phyloP scores from a whole-genome alignment of 2,329 filamentous ascomycete genomes.

The Pseudocercospora eumusae region DNA sequence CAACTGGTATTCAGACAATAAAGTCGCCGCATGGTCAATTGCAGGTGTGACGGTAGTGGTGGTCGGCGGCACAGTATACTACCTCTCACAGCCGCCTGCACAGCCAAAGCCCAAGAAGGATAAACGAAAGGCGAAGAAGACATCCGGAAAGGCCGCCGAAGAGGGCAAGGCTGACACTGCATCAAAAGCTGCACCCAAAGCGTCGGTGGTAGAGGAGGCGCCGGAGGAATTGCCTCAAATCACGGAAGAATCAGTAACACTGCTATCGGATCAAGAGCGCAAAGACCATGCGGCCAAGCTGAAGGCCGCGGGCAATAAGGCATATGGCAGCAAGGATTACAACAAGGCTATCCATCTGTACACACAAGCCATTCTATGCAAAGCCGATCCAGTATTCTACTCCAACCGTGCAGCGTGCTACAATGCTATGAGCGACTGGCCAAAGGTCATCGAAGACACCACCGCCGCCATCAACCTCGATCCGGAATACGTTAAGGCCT shows the following conservation, averaged over 20 bases:
- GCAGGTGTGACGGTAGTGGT: slow-evolving; percentile 92
- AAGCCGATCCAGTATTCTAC: slow-evolving; percentile 96
- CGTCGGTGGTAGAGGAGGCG: slow-evolving; percentile 39
- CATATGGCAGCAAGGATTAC: slow-evolving; percentile 92
- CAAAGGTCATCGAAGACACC: slow-evolving; percentile 95
- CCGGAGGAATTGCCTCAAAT: slow-evolving; percentile 54
- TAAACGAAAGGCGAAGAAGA: slow-evolving; percentile 82
- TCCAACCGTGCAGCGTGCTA: slow-evolving; percentile 98
- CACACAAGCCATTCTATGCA: slow-evolving; percentile 93
- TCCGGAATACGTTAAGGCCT: slow-evolving; percentile 92
- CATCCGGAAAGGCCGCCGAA: slow-evolving; percentile 53
- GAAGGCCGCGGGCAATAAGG: slow-evolving; percentile 94
- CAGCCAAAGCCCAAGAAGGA: slow-evolving; percentile 76
- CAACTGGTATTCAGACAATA: slow-evolving; percentile 92
- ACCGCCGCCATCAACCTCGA: slow-evolving; percentile 92
- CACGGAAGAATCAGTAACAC: slow-evolving; percentile 48
- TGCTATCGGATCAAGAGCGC: slow-evolving; percentile 63
- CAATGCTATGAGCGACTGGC: slow-evolving; percentile 89
- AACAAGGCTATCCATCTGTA: slow-evolving; percentile 92
- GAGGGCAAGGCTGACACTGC: slow-evolving; percentile 29
- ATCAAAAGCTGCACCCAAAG: slow-evolving; percentile 32
- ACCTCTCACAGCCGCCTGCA: slow-evolving; percentile 59
- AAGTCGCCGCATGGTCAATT: slow-evolving; percentile 92
- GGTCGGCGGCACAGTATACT: slow-evolving; percentile 90
- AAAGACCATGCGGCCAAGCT: slow-evolving; percentile 87